Evolutionary conservation across 1,284 basidiomycete genomes (phyloP).

Genomic region (Pseudozyma thailandica): DNA sequence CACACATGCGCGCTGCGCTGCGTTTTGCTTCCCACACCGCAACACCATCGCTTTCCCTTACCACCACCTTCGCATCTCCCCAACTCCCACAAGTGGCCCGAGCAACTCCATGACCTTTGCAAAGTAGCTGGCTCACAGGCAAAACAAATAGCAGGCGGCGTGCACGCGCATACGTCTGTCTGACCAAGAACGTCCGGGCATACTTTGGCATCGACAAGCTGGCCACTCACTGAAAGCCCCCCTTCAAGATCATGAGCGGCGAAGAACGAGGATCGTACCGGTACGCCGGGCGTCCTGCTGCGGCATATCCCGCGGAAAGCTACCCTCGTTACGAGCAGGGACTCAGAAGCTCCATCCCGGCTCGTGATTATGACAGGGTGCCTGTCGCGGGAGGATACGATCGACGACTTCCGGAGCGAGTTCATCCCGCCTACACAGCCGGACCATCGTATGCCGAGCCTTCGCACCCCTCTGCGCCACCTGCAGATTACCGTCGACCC

Average conservation of each 20-base stretch:
- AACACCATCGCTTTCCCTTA: not conserved
- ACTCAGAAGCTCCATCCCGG: constrained; percentile 24
- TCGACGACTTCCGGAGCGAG: constrained; percentile 25
- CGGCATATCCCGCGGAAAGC: constrained; percentile 23
- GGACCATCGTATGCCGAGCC: constrained; percentile 29
- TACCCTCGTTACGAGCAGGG: constrained; percentile 28
- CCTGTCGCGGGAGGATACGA: constrained; percentile 27
- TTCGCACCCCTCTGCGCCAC: constrained; percentile 16
- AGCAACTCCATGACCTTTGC: too few species aligned
- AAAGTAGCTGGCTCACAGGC: too few species aligned
- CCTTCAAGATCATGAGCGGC: constrained; percentile 27
- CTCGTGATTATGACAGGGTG: constrained; percentile 21
- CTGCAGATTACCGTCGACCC: constrained; percentile 26
- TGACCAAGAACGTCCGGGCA: too few species aligned
- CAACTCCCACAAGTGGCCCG: not conserved
- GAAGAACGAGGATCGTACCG: constrained; percentile 38
- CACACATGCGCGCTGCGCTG: constrained; percentile 9
- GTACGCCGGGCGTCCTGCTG: constrained; percentile 20
- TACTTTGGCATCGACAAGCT: too few species aligned
- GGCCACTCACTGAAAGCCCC: too few species aligned
- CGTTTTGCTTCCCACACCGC: constrained; percentile 4
- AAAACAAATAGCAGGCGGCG: too few species aligned
- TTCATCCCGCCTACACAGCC: constrained; percentile 39
- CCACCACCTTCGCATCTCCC: not conserved
- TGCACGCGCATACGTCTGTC: too few species aligned